phyloP scores from a whole-genome alignment of 306 rosid genomes.

The Trichosanthes truncata region DNA sequence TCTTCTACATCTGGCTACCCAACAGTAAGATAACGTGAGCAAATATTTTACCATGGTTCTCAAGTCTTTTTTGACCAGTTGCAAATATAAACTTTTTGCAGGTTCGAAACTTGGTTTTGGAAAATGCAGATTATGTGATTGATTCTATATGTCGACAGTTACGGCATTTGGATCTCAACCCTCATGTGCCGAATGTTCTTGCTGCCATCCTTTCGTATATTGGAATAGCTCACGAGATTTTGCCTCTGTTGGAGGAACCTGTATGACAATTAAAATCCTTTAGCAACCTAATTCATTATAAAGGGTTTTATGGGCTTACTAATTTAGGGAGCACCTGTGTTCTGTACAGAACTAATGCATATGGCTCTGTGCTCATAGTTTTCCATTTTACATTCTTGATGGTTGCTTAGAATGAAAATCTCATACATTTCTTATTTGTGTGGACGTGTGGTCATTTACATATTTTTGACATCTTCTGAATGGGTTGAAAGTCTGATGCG shows the following conservation, averaged over 20 bases:
- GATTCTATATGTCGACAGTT: slow-evolving; percentile 85
- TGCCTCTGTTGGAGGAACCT: slow-evolving; percentile 90
- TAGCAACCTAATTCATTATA: not conserved
- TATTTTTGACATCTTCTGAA: not conserved
- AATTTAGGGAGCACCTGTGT: not conserved
- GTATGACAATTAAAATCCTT: slow-evolving; percentile 25
- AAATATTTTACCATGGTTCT: not conserved
- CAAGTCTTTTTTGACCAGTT: not conserved
- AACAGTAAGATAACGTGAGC: slow-evolving; percentile 37
- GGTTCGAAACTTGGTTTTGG: slow-evolving; percentile 80
- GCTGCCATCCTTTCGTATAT: slow-evolving; percentile 80
- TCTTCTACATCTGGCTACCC: slow-evolving; percentile 50
- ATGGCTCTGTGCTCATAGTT: not conserved
- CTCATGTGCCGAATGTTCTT: slow-evolving; percentile 73
- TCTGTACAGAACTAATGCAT: not conserved
- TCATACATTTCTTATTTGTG: not conserved
- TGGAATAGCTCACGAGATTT: slow-evolving; percentile 80
- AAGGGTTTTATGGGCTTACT: not conserved
- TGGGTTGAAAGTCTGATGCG: slow-evolving; percentile 14
- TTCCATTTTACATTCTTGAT: not conserved
- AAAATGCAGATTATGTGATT: slow-evolving; percentile 82
- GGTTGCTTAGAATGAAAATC: not conserved
- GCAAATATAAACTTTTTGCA: slow-evolving; percentile 21
- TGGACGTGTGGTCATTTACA: not conserved
- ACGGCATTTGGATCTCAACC: slow-evolving; percentile 80